phyloP scores from a whole-genome alignment of 1,139 yeast genomes.

The Pneumocystis jirovecii region DNA sequence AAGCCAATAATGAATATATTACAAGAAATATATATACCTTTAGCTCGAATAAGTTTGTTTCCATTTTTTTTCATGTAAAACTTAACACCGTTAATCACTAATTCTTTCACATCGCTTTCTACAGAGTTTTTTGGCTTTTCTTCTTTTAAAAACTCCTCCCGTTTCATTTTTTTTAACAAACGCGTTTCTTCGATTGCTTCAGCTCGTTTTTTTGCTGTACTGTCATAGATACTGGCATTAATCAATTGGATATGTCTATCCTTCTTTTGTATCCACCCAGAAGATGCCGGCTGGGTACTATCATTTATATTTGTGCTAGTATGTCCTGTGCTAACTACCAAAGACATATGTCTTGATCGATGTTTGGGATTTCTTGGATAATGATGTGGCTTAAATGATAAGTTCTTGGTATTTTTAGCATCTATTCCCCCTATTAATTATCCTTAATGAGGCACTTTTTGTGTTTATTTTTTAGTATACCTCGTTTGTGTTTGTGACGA shows the following conservation, averaged over 20 bases:
- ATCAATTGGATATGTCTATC: constrained; percentile 1
- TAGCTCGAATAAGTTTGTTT: not conserved
- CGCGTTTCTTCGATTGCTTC: not conserved
- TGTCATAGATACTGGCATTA: not conserved
- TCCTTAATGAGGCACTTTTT: not conserved
- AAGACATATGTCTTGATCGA: not conserved
- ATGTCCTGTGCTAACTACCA: not conserved
- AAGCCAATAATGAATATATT: not conserved
- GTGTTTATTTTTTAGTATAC: not conserved
- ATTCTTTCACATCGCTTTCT: constrained; percentile 9
- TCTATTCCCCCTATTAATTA: not conserved
- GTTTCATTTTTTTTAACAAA: not conserved
- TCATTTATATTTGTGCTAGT: not conserved
- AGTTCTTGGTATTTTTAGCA: not conserved
- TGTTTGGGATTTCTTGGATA: not conserved
- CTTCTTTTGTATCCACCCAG: not conserved
- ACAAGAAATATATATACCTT: not conserved
- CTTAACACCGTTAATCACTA: constrained; percentile 9
- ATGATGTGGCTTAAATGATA: not conserved
- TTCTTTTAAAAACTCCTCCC: not conserved
- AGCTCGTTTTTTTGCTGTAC: not conserved
- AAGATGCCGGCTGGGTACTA: not conserved
- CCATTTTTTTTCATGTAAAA: constrained; percentile 11
- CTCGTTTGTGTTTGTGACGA: not conserved
- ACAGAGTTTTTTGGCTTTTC: not conserved